Evolutionary conservation across 352 stramenopile species (phyloP).

Genomic region (Detonula confervacea): DNA sequence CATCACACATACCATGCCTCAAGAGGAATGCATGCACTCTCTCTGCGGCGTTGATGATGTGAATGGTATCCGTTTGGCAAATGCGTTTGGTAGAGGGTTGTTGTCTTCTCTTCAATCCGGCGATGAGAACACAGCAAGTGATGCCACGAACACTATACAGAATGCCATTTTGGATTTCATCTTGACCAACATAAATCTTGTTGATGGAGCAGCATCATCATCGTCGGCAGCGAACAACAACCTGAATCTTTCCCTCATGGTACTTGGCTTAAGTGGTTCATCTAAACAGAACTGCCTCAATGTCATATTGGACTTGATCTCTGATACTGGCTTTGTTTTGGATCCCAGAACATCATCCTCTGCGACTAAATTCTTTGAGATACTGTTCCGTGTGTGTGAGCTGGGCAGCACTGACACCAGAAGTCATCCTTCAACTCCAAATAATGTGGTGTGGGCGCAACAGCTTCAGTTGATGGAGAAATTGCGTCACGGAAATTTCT

Average conservation of each 20-base stretch:
- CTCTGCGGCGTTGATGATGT: slow-evolving; percentile 42
- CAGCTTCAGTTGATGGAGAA: slow-evolving; percentile 44
- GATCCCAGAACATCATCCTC: slow-evolving; percentile 43
- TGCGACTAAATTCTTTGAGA: slow-evolving; percentile 69
- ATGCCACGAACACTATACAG: slow-evolving; percentile 7
- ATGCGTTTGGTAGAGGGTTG: slow-evolving; percentile 49
- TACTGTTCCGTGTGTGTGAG: slow-evolving; percentile 65
- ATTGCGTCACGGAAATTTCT: slow-evolving; percentile 63
- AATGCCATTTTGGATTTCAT: slow-evolving; percentile 58
- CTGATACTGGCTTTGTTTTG: slow-evolving; percentile 47
- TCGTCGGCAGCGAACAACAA: no score
- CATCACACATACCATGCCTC: slow-evolving; percentile 46
- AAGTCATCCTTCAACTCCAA: neutral
- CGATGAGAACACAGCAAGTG: neutral
- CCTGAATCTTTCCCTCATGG: slow-evolving; percentile 44
- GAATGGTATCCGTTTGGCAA: slow-evolving; percentile 36
- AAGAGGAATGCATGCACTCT: slow-evolving; percentile 24
- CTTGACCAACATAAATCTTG: slow-evolving; percentile 45
- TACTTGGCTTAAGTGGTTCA: slow-evolving; percentile 38
- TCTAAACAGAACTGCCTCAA: slow-evolving; percentile 56
- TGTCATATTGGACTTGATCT: slow-evolving; percentile 64
- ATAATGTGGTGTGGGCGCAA: slow-evolving; percentile 13
- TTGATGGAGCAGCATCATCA: slow-evolving; percentile 1
- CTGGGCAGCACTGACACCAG: slow-evolving; percentile 18
- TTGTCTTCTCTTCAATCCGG: slow-evolving; percentile 4